These are phyloP conservation scores for Acanthamoeba lenticulata DNA, from an alignment of 208 protist genomes.

Conservation along the genomic window DNA sequence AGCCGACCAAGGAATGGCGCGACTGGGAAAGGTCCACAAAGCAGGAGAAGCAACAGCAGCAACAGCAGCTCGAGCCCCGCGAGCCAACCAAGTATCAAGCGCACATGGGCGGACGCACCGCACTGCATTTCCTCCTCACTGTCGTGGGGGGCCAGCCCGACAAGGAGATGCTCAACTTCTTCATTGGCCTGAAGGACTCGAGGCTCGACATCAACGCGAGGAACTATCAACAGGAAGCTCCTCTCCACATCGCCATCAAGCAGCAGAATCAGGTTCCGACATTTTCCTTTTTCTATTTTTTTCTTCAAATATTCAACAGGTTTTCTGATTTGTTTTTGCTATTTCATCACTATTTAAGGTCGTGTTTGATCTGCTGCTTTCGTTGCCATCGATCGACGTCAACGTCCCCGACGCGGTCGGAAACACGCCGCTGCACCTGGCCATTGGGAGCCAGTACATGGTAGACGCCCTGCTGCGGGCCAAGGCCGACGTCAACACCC, in stretches of 20 bases:
- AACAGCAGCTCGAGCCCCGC: neutral
- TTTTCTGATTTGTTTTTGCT: too few relatives aligned
- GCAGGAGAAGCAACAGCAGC: neutral
- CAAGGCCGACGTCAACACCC: conserved; percentile 59
- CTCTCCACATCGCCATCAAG: conserved; percentile 54
- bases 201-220: conserved; percentile 29
- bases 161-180: neutral
- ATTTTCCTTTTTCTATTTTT: neutral
- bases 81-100: neutral
- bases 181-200: neutral
- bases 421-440: neutral
- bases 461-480: neutral
- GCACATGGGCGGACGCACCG: neutral
- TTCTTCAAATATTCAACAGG: too few relatives aligned
- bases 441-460: neutral
- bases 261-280: neutral
- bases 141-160: neutral
- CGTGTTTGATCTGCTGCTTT: neutral
- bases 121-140: conserved; percentile 51
- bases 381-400: conserved; percentile 23
- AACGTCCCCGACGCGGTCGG: neutral
- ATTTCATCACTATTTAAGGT: neutral
- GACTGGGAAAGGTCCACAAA: neutral
- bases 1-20: neutral
- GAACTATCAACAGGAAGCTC: neutral